These are phyloP conservation scores for Phytophthora melonis DNA, from an alignment of 352 stramenopile species.

Conservation along the genomic window DNA sequence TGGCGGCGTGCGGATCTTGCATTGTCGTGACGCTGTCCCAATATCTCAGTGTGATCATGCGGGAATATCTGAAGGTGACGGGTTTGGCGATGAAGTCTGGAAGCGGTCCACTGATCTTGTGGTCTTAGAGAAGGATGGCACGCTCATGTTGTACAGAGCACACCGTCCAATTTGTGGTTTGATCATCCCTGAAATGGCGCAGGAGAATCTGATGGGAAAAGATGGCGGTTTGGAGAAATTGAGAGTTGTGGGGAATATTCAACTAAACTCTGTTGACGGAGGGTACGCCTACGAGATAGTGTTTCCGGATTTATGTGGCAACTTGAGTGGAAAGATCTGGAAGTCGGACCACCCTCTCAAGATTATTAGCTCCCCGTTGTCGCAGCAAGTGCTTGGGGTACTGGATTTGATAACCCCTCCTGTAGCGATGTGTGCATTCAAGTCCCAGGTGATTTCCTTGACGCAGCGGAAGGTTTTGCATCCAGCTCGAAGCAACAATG, in stretches of 20 bases:
- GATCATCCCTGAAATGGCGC: slow-evolving; percentile 16
- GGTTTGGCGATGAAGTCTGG: background rate
- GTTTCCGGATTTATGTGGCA: slow-evolving; percentile 24
- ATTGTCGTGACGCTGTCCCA: slow-evolving; percentile 55
- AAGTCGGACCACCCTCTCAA: slow-evolving; percentile 56
- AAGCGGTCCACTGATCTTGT: slow-evolving; percentile 46
- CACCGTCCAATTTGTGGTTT: slow-evolving; percentile 45
- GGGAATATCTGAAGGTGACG: slow-evolving; percentile 2
- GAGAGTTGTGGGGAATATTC: slow-evolving; percentile 20
- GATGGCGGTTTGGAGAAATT: slow-evolving; percentile 8
- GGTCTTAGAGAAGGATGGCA: slow-evolving; percentile 43
- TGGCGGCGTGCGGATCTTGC: slow-evolving; percentile 29
- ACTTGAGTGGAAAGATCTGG: slow-evolving; percentile 35
- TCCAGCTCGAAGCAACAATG: slow-evolving; percentile 2
- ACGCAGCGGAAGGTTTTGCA: slow-evolving; percentile 29
- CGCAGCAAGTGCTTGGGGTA: slow-evolving; percentile 47
- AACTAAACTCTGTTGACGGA: slow-evolving; percentile 40
- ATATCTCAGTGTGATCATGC: slow-evolving; percentile 23
- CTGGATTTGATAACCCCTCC: slow-evolving; percentile 42
- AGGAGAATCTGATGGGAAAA: slow-evolving; percentile 7
- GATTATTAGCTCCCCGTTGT: slow-evolving; percentile 38
- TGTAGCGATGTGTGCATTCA: slow-evolving; percentile 21
- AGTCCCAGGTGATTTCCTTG: slow-evolving; percentile 28
- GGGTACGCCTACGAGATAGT: slow-evolving; percentile 44
- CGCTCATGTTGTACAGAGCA: slow-evolving; percentile 47